Conservation (phyloP, 2,329 filamentous ascomycete genomes). For the Colletotrichum abscissum region DNA sequence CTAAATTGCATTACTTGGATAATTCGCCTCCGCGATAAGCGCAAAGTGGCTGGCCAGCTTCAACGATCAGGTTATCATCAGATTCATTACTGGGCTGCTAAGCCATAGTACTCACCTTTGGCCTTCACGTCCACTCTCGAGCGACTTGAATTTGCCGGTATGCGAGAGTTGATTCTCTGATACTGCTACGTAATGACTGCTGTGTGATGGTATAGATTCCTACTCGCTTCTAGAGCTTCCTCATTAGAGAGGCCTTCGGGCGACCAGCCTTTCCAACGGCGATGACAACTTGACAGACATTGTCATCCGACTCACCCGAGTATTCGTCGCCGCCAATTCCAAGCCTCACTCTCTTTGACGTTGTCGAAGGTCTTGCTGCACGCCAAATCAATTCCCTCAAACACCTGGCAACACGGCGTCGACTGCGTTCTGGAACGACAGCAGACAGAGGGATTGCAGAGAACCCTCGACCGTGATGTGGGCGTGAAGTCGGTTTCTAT, state of each 20-base stretch:
- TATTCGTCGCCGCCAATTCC: background rate
- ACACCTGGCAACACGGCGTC: background rate
- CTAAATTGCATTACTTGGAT: background rate
- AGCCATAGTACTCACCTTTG: no score
- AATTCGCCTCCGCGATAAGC: background rate
- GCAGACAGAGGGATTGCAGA: background rate
- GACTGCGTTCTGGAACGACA: background rate
- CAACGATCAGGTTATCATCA: background rate
- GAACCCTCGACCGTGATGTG: background rate
- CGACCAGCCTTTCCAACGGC: background rate
- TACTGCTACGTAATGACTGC: no score
- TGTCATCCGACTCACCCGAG: background rate
- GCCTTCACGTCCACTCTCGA: no score
- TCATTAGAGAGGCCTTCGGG: background rate
- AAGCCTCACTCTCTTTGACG: background rate
- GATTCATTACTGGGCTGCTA: background rate
- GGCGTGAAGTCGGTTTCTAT: background rate
- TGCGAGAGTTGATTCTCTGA: no score
- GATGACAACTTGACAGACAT: background rate
- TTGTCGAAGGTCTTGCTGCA: background rate
- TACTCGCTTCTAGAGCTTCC: no score
- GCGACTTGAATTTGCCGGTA: no score
- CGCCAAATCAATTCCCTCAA: constrained; percentile 17
- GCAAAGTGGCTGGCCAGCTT: background rate
- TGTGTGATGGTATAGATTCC: no score